Percentiles rank a stretch among this genome's conserved stretches.
These are phyloP conservation scores for Nadsonia commutata DNA, from an alignment of 1,139 yeast genomes.

Conservation along the genomic window DNA sequence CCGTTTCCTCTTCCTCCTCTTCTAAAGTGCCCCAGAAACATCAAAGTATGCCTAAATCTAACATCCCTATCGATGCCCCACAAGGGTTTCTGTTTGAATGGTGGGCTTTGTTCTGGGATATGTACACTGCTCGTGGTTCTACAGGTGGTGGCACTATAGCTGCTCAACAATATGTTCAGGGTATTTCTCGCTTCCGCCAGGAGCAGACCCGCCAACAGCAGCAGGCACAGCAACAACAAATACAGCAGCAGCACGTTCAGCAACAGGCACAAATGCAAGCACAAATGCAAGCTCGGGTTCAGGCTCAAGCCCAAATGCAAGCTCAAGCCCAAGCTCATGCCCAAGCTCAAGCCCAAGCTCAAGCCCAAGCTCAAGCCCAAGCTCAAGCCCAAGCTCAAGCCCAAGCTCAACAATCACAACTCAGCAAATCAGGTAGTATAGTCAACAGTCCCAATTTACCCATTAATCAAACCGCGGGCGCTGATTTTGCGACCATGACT, in stretches of 20 bases:
- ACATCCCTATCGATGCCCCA: conserved; percentile 42
- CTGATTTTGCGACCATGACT: too few relatives aligned
- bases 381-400: not conserved
- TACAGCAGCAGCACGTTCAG: conserved; percentile 10
- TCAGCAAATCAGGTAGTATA: too few relatives aligned
- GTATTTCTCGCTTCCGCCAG: conserved; percentile 39
- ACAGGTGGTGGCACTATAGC: conserved; percentile 40
- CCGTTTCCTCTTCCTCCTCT: not conserved
- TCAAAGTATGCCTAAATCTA: conserved; percentile 13
- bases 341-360: conserved; percentile 6
- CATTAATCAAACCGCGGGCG: too few relatives aligned
- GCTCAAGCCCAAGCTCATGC: conserved; percentile 10
- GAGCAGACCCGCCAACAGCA: conserved; percentile 26
- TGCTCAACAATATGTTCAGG: conserved; percentile 61
- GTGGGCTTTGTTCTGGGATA: conserved; percentile 97
- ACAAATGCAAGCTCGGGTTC: conserved; percentile 15
- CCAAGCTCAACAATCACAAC: too few relatives aligned
- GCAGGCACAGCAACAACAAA: conserved; percentile 12
- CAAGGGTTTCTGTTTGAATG: conserved; percentile 82
- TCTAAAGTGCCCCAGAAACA: conserved; percentile 5
- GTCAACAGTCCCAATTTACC: too few relatives aligned
- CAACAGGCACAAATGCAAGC: conserved; percentile 16
- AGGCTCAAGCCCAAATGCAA: conserved; percentile 11
- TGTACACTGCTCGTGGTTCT: conserved; percentile 66
- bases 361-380: conserved; percentile 5